Conservation (phyloP, 2,329 filamentous ascomycete genomes). For the Penicillium sp. region DNA sequence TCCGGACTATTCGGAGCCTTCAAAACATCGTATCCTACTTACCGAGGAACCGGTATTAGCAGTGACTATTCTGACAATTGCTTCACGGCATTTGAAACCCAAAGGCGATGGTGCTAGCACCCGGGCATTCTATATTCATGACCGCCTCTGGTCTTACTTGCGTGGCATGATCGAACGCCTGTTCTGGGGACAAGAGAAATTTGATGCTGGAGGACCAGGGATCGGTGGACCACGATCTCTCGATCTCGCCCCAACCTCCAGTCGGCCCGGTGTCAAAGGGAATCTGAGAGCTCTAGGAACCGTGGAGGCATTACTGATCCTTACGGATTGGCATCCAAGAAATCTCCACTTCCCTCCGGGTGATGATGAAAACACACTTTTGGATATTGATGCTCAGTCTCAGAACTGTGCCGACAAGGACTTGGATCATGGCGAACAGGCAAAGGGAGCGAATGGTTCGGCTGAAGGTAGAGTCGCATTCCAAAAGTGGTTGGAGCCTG, state of each 20-base stretch:
- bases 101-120: slow-evolving; percentile 77
- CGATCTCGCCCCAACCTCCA: slow-evolving; percentile 59
- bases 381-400: slow-evolving; percentile 68
- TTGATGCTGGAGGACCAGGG: slow-evolving; percentile 66
- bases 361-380: slow-evolving; percentile 63
- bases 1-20: slow-evolving; percentile 81
- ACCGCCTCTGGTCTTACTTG: slow-evolving; percentile 92
- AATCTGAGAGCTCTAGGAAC: slow-evolving; percentile 88
- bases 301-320: slow-evolving; percentile 87
- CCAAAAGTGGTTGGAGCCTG: slow-evolving; percentile 94
- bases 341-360: slow-evolving; percentile 86
- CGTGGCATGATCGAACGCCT: slow-evolving; percentile 93
- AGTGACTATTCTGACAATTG: slow-evolving; percentile 85
- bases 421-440: slow-evolving; percentile 41
- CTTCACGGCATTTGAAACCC: slow-evolving; percentile 81
- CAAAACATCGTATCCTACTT: slow-evolving; percentile 74
- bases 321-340: slow-evolving; percentile 96
- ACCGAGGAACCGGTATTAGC: slow-evolving; percentile 90
- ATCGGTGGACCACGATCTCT: slow-evolving; percentile 69
- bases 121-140: slow-evolving; percentile 86
- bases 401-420: slow-evolving; percentile 55
- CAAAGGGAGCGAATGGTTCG: slow-evolving; percentile 54
- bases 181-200: slow-evolving; percentile 94
- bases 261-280: slow-evolving; percentile 60
- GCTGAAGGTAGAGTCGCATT: slow-evolving; percentile 76